Percentiles rank a stretch among this genome's conserved stretches.
These are phyloP conservation scores for Solanum infundibuliforme DNA, from an alignment of 257 asterid species.

Conservation along the genomic window DNA sequence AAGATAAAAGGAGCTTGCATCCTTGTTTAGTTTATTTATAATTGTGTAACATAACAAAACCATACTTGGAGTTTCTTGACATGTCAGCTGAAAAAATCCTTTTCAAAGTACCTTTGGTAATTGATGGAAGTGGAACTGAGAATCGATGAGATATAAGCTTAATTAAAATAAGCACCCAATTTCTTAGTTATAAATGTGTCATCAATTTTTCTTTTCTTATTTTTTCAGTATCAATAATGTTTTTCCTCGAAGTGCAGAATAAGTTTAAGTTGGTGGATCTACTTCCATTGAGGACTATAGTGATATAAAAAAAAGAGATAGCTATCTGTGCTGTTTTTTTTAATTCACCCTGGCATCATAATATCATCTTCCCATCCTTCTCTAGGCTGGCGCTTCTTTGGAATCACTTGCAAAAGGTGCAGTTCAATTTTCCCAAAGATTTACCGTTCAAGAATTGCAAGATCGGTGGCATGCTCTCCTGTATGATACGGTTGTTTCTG, in stretches of 20 bases:
- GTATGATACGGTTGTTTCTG: slow-evolving; percentile 58
- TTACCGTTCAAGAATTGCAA: slow-evolving; percentile 47
- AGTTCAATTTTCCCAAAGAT: slow-evolving; percentile 60
- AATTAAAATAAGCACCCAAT: neutral
- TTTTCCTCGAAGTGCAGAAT: neutral
- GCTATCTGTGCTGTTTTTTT: neutral
- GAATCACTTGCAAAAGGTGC: slow-evolving; percentile 87
- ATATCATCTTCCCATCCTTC: neutral
- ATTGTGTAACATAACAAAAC: neutral
- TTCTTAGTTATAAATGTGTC: neutral
- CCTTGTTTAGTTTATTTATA: neutral
- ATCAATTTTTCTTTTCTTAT: neutral
- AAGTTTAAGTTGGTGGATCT: neutral
- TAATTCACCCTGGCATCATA: neutral
- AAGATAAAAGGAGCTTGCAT: neutral
- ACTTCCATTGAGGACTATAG: neutral
- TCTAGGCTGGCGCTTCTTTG: slow-evolving; percentile 79
- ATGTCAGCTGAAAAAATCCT: neutral
- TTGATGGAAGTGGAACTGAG: neutral
- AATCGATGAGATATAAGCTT: neutral
- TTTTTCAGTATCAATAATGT: neutral
- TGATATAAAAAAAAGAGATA: neutral
- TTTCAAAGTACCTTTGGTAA: neutral
- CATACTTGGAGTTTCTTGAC: neutral
- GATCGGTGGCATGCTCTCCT: slow-evolving; percentile 80